Base-by-base conservation (phyloP, 768 basidiomycete species). In the Trametes gibbosa region DNA sequence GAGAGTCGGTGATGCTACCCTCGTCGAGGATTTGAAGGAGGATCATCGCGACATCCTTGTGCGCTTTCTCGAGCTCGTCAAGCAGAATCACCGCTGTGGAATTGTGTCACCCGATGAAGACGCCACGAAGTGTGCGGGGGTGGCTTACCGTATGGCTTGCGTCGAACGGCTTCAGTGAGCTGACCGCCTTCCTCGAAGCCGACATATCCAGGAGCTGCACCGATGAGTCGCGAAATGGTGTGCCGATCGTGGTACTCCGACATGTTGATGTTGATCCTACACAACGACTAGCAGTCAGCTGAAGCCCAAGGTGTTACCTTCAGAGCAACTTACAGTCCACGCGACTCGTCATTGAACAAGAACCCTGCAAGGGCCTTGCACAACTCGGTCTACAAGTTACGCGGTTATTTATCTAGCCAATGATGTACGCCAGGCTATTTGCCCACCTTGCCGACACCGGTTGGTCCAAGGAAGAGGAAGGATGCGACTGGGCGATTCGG, bases 201-300 rank as follows among this genome's bases (percentile, higher is more conserved):
- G 6, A 97, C 87, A 67, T 95, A 96, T 3, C 95, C 95, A 8
- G 95, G 92, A 0, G 94, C 91, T 1, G 93, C 90, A 55, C 95
- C 96, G 51, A 98, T 92, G 23, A 98, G 76, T 4, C 94, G 81
- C 0, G 92, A 92, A 52, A 98, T 87, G 0, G 92, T 93, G 68
- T 98, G 92, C 53, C 94, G 84, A 64, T 95, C 95, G 50, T 92
- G 90, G 66, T 90, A 97, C 82, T 97, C 92, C n/a, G 90, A 90
- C 92, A 96, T 95, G 65, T 97, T 95, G 69, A 96, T 92, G 59
- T 87, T 90, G 63, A 95, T 92, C 53, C 89, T 91, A 60, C 50
- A 13, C 10, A 45, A 43, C 12, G 21, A 6, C 14, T 8, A 23
- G 19, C 21, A 17, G 17, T 48, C 25, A 54, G 49, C 35, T 19